These are phyloP conservation scores for Trebouxia sp. DNA, from an alignment of 139 green algal genomes.

Conservation along the genomic window DNA sequence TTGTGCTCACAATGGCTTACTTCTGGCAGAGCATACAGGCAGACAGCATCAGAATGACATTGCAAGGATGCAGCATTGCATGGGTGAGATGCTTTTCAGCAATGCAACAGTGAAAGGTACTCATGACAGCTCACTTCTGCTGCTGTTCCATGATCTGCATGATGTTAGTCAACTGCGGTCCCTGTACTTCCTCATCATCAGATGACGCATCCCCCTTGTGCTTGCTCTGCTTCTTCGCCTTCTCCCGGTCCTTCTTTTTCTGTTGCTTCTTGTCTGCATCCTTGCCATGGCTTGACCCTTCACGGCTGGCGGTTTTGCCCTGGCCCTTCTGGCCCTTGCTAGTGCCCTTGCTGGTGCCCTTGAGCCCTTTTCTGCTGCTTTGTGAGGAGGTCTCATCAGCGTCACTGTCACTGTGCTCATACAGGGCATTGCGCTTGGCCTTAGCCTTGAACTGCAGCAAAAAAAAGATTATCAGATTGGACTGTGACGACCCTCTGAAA, in stretches of 20 bases:
- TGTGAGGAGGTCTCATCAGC: neutral
- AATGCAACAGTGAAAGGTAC: neutral
- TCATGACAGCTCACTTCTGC: neutral
- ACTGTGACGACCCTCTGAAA: too few species aligned
- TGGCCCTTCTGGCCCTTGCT: too few species aligned
- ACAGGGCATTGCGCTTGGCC: neutral
- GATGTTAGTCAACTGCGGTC: conserved; percentile 10
- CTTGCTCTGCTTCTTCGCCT: neutral
- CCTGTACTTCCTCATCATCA: conserved; percentile 11
- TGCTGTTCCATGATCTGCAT: conserved; percentile 26
- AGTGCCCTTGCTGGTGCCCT: too few species aligned
- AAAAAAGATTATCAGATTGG: too few species aligned
- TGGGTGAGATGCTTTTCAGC: too few species aligned
- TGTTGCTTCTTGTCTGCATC: neutral
- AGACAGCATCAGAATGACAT: too few species aligned
- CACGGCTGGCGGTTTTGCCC: too few species aligned
- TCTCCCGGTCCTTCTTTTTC: neutral
- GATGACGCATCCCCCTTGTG: neutral
- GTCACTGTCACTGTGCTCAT: neutral
- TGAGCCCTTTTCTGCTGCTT: neutral
- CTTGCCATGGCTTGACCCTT: neutral
- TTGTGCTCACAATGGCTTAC: too few species aligned
- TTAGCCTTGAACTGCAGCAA: conserved; percentile 26
- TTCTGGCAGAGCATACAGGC: too few species aligned
- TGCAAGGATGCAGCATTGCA: too few species aligned